Percentiles rank a stretch among this genome's conserved stretches.
Evolutionary conservation across 306 rosid species (phyloP).

Genomic region (Rosa lucieae): DNA sequence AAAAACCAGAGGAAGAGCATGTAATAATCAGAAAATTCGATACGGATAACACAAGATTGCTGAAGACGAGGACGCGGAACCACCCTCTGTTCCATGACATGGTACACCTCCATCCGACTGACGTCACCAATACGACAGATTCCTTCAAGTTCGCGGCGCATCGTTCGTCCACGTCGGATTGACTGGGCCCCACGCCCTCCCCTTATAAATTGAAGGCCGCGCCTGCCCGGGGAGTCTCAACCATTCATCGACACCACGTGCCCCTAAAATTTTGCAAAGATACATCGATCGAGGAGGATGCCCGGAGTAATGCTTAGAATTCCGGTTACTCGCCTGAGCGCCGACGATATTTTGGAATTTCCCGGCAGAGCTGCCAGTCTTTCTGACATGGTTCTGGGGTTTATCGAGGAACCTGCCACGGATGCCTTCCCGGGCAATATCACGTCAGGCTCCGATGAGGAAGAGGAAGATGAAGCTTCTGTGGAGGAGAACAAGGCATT

Average conservation of each 20-base stretch:
- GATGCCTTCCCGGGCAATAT: slow-evolving; percentile 29
- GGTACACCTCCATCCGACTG: no score
- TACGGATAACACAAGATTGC: no score
- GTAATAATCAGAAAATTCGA: no score
- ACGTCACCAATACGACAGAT: no score
- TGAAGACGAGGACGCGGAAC: no score
- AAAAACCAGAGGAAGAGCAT: no score
- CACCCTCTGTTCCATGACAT: no score
- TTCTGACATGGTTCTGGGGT: slow-evolving; percentile 55
- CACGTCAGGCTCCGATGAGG: slow-evolving; percentile 38
- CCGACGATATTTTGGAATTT: slow-evolving; percentile 24
- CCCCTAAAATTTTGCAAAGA: not conserved
- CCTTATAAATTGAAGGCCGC: slow-evolving; percentile 3
- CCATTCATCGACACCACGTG: not conserved
- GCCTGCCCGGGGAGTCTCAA: not conserved
- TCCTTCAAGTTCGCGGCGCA: no score
- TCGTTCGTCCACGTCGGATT: no score
- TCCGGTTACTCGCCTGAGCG: slow-evolving; percentile 20
- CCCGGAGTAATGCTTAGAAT: slow-evolving; percentile 14
- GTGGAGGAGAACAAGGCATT: slow-evolving; percentile 43
- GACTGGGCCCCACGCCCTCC: no score
- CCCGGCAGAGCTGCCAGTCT: slow-evolving; percentile 31
- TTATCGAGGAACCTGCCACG: slow-evolving; percentile 37
- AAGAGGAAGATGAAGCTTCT: slow-evolving; percentile 1
- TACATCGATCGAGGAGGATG: not conserved